Evolutionary conservation across 108 stramenopile species (phyloP), one percentile per base, ranked within the genome.

Genomic region (Chaetoceros muelleri): DNA sequence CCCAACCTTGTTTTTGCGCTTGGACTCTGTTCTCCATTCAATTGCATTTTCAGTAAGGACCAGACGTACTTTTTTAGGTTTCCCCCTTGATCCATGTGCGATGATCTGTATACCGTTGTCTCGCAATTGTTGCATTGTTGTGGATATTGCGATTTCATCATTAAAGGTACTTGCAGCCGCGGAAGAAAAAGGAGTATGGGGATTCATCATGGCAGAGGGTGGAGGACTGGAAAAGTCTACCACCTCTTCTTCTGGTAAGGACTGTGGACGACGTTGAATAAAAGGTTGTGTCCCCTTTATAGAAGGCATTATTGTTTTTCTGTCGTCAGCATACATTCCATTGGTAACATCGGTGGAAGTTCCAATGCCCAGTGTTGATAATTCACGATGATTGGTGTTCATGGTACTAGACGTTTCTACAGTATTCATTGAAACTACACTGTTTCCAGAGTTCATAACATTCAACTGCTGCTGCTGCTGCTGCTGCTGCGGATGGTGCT

Each of bases 111-210:
- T 84, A 26, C 83, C 83, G 16, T 79, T 79, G 60, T 84, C 83
- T 31, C 83, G 73, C 30, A 90, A 65, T 57, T 90, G 87, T 67
- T 90, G 87, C 87, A 90, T 90, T 28, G 84, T 80, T 8, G 84
- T 80, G 1, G 72, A 74, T 58, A 86, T 72, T 46, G 82, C 84
- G 64, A 86, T 76, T 67, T 86, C 84, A 49, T 86, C 84, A 49
- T 80, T 78, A 47, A 19, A 21, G 54, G 27, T 16, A 30, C 28
- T 45, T 57, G 40, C 44, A 20, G 56, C 20, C 5, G 34, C 40
- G 3, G 59, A 10, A 27, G 59, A 24, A n/a, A 16, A 22, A 8
- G 44, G 16, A 7, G 56, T 30, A 57, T 57, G 8, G 34, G 55
- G 7, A 44, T n/a, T 52, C 5, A 19, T n/a, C 47, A 24, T 26